These are phyloP conservation scores for Eucalyptus urophylla DNA, from an alignment of 345 rosid species.

Conservation along the genomic window DNA sequence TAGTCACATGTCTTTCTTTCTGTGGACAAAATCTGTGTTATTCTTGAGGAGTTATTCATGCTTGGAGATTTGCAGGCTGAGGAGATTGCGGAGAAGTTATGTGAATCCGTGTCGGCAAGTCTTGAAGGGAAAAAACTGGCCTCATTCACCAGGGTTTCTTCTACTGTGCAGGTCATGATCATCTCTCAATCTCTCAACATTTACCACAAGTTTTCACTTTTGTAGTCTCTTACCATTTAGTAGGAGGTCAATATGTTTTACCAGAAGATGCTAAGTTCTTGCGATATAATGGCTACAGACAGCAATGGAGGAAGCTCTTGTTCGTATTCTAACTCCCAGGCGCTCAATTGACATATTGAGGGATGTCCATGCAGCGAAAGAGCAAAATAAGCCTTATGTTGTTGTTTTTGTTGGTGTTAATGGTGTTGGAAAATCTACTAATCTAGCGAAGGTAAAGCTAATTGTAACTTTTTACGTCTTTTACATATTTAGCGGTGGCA, in stretches of 20 bases:
- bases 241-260: not conserved
- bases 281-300: constrained; percentile 26
- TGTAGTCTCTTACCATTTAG: not conserved
- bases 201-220: not conserved
- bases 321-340: constrained; percentile 94
- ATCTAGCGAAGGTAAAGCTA: constrained; percentile 65
- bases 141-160: constrained; percentile 94
- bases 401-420: constrained; percentile 97
- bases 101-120: constrained; percentile 94
- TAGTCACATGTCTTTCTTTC: not conserved
- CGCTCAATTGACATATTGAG: constrained; percentile 93
- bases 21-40: not conserved
- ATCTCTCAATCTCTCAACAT: not conserved
- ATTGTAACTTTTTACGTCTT: not conserved
- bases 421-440: constrained; percentile 98
- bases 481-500: not conserved
- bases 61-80: constrained; percentile 54
- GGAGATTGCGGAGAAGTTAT: constrained; percentile 97
- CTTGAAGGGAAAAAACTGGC: constrained; percentile 95
- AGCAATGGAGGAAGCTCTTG: constrained; percentile 97
- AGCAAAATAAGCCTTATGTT: constrained; percentile 87
- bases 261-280: not conserved
- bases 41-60: not conserved
- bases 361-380: constrained; percentile 91
- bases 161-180: constrained; percentile 73